Evolutionary conservation across 202 grass and related monocot species (phyloP), one percentile per base, ranked within the genome.

Genomic region (Zizania palustris): DNA sequence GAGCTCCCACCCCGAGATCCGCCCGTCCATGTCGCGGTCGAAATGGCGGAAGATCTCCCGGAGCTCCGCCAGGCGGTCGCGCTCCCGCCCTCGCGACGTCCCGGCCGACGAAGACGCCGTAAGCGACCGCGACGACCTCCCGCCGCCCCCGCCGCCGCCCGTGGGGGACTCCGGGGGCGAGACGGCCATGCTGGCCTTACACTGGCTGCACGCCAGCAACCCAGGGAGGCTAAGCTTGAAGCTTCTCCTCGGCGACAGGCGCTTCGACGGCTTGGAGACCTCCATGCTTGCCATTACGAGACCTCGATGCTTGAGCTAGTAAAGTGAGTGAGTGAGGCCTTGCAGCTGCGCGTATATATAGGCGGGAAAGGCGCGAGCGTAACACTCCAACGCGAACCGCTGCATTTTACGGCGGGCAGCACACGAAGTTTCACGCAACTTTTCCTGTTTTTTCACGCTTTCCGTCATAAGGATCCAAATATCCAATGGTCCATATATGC

Each of bases 11-110:
- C 77, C 74, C 3, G 93, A 93, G 69, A 97, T 83, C 55, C 77
- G 85, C 1, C 90, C 90, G 67, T 97, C 93, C 78, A 85, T 85
- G 71, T 97, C 88, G 16, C 71, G 80, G 78, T 97, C 93, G 56
- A 97, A 89, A 81, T 93, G 88, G 13, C 80, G 83, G 56, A 97
- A 97, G 67, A 93, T 85, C 69, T 85, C 84, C 4, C 84, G 86
- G 59, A 97, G 77, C 69, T 89, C 90, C 5, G 65, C 74, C 48
- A 53, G 48, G 57, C 90, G 81, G 65, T 86, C 88, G 61, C 76
- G 69, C 57, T 86, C 87, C 59, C 72, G 67, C 7, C 76, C 21
- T 56, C 76, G 67, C 11, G 85, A 79, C 5, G 65, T 82, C 8
- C 59, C 74, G 33, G 41, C 10, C 14, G 80, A 81, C 41, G 88